These are phyloP conservation scores for Telfairia occidentalis DNA, from an alignment of 331 rosid genomes.

Conservation along the genomic window DNA sequence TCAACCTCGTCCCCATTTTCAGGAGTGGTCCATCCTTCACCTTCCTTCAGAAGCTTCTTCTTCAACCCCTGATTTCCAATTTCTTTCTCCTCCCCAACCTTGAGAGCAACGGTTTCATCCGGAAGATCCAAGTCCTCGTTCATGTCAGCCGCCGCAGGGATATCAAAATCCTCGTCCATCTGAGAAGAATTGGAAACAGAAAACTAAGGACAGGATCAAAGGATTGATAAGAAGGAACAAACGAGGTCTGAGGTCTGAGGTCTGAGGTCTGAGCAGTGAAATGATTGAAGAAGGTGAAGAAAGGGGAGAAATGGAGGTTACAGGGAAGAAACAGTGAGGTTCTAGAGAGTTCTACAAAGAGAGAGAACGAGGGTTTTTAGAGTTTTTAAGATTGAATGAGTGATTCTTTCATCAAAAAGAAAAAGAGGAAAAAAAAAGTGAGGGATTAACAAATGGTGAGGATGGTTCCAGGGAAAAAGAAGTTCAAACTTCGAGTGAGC, in stretches of 20 bases:
- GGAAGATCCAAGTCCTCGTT: constrained; percentile 61
- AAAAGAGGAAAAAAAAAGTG: not conserved
- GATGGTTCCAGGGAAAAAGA: constrained; percentile 10
- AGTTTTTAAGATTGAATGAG: not conserved
- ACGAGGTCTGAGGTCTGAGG: not conserved
- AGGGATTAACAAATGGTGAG: not conserved
- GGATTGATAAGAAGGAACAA: not conserved
- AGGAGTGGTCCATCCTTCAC: constrained; percentile 72
- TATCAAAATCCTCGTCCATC: constrained; percentile 70
- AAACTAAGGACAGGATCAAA: not conserved
- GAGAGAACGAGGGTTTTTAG: constrained; percentile 8
- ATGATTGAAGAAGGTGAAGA: not conserved
- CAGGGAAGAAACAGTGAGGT: not conserved
- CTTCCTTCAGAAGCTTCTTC: constrained; percentile 83
- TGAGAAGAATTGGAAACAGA: not conserved
- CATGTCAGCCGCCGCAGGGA: constrained; percentile 45
- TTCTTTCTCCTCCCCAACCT: constrained; percentile 82
- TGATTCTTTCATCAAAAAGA: not conserved
- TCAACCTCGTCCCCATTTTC: constrained; percentile 82
- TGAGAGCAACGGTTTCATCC: constrained; percentile 17
- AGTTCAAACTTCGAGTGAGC: not conserved
- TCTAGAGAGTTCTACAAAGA: constrained; percentile 27
- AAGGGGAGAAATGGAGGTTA: not conserved
- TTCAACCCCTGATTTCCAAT: constrained; percentile 67
- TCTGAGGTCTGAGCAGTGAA: not conserved